Conservation (phyloP, 148 eudicot species). For the Linanthus parryae region DNA sequence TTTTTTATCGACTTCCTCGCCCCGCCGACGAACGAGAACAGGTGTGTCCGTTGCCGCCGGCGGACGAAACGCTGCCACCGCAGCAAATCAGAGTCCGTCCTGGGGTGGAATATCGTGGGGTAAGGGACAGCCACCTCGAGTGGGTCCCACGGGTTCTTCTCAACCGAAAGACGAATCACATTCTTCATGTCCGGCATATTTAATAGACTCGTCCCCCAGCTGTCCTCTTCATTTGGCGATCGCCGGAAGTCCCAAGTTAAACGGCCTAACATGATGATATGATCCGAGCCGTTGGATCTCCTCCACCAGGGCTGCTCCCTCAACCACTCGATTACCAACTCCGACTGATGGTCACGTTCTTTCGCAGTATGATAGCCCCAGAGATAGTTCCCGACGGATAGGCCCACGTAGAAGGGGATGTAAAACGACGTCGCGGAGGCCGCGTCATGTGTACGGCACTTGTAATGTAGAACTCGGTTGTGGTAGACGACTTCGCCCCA, state of each 20-base stretch:
- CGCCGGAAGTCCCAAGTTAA: constrained; percentile 85
- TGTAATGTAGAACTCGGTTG: constrained; percentile 35
- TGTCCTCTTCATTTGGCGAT: constrained; percentile 21
- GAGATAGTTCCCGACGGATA: constrained; percentile 48
- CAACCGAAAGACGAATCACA: constrained; percentile 48
- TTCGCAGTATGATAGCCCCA: constrained; percentile 28
- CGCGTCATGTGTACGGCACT: constrained; percentile 47
- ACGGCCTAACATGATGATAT: constrained; percentile 58
- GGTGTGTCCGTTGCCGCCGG: constrained; percentile 23
- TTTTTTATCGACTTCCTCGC: constrained; percentile 19
- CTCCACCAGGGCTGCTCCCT: constrained; percentile 25
- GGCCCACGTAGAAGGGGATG: constrained; percentile 64
- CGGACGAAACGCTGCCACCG: constrained; percentile 60
- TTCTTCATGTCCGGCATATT: constrained; percentile 54
- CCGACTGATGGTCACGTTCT: constrained; percentile 21
- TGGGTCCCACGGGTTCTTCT: constrained; percentile 44
- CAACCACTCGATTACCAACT: constrained; percentile 40
- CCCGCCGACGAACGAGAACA: constrained; percentile 35
- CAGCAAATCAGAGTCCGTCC: constrained; percentile 21
- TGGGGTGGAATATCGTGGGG: constrained; percentile 88
- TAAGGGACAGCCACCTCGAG: constrained; percentile 63
- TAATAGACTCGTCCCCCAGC: constrained; percentile 60
- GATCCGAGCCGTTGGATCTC: constrained; percentile 48
- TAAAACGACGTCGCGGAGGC: constrained; percentile 51
- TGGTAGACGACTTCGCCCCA: constrained; percentile 53